Percentiles rank a stretch among this genome's conserved stretches.
Conservation (phyloP, 2,329 filamentous ascomycete genomes). For the Exutisphaerella laricina region DNA sequence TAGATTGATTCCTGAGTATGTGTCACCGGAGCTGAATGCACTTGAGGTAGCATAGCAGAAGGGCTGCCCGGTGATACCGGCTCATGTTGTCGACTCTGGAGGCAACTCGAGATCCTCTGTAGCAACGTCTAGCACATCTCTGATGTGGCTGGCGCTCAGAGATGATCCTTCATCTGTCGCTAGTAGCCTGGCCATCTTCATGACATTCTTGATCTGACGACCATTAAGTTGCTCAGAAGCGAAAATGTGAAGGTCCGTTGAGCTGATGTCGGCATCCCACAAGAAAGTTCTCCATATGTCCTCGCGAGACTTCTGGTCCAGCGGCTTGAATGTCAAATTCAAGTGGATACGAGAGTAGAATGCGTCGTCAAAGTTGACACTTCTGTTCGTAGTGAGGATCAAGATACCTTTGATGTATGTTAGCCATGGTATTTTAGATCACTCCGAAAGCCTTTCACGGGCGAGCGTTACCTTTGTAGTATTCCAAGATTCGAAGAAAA, state of each 20-base stretch:
- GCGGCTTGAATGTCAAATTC: conserved; percentile 18
- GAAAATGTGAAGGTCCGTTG: conserved; percentile 8
- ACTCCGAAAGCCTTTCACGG: no score
- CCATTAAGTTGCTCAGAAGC: conserved; percentile 14
- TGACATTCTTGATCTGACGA: conserved; percentile 18
- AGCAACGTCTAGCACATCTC: conserved; percentile 3
- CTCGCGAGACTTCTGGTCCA: conserved; percentile 27
- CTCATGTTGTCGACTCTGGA: no score
- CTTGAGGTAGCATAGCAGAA: no score
- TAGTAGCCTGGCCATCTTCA: conserved; percentile 18
- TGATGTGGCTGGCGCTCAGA: conserved; percentile 3
- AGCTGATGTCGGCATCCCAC: conserved; percentile 5
- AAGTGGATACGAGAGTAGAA: conserved; percentile 35
- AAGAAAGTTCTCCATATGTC: conserved; percentile 76
- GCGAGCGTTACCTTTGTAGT: no score
- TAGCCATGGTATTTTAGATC: no score
- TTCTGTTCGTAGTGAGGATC: conserved; percentile 38
- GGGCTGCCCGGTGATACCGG: no score
- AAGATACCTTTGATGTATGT: conserved; percentile 38
- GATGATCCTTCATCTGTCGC: conserved; percentile 8
- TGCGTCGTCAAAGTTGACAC: conserved; percentile 34
- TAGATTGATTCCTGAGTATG: no score
- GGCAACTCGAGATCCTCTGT: conserved; percentile 4
- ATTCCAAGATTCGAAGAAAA: background rate
- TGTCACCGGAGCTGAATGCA: no score